Conservation (phyloP, 257 asterid species). For the Forsythia viridissima region DNA sequence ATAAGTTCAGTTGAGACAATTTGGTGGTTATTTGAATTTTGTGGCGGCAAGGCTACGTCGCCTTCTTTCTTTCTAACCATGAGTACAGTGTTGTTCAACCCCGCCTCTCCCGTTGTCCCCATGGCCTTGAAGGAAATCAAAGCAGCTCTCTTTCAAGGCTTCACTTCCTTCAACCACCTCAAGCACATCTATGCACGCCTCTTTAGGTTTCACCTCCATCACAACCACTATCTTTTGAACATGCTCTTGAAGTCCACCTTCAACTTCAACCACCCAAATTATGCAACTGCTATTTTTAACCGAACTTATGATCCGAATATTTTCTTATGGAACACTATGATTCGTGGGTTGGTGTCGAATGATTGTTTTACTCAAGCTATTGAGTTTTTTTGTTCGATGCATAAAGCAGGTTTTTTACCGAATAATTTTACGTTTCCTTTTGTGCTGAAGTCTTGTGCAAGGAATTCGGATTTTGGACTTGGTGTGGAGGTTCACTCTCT, state of each 20-base stretch:
- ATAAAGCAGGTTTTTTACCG: conserved; percentile 30
- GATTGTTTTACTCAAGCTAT: conserved; percentile 30
- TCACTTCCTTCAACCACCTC: conserved; percentile 41
- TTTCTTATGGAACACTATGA: conserved; percentile 41
- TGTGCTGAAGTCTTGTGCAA: conserved; percentile 36
- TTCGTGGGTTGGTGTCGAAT: conserved; percentile 41
- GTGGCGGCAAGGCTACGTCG: not conserved
- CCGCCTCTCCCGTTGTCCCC: not conserved
- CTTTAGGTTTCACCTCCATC: conserved; percentile 32
- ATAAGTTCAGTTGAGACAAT: not conserved
- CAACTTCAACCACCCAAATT: conserved; percentile 38
- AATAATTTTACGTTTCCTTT: conserved; percentile 41
- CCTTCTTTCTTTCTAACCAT: not conserved
- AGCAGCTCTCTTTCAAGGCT: conserved; percentile 33
- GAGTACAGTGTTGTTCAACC: not conserved
- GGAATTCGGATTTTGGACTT: conserved; percentile 24
- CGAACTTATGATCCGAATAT: conserved; percentile 36
- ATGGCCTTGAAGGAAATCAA: conserved; percentile 30
- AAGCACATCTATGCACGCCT: conserved; percentile 42
- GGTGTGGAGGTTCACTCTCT: conserved; percentile 36
- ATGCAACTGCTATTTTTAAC: conserved; percentile 33
- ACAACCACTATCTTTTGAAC: conserved; percentile 39
- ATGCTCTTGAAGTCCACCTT: conserved; percentile 27
- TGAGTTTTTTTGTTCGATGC: conserved; percentile 30
- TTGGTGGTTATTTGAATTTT: not conserved